Evolutionary conservation across 2,329 filamentous ascomycete species (phyloP), one percentile per base, ranked within the genome.

Genomic region (Eutypa lata): DNA sequence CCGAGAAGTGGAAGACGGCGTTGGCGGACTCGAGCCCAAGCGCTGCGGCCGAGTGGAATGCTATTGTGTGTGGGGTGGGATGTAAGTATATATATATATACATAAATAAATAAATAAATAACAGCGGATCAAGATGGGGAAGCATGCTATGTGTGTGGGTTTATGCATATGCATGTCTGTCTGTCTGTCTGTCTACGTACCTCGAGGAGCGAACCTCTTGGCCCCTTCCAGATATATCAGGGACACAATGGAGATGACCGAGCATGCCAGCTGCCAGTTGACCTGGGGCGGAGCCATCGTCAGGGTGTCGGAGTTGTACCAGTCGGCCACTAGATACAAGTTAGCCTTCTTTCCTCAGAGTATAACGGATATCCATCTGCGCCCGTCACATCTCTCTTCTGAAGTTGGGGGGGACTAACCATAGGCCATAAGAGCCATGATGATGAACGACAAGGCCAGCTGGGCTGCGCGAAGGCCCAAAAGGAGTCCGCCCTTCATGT

Each of bases 241-340:
- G 8, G 82, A 83, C 50, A 83, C 22, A 37, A 85, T 64, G 26
- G 82, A 80, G 61, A 81, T 77, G 43, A 81, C 57, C 2, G 81
- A 76, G 24, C 72, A 73, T 62, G 82, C 80, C 61, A 86, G 69
- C 56, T 86, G 68, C 66, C 84, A 84, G 71, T 77, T 80, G 68
- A 86, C 69, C 56, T 82, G 76, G 3, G 75, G 71, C 0, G 83
- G 83, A n/a, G 82, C 76, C 18, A 74, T 60, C 3, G 75, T 76
- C 57, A 76, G 72, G 62, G 80, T 87, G 61, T 82, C 72, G 54
- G 68, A 71, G 65, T 79, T 75, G 66, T 83, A 85, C 79, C 81
- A 86, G 68, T 85, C 74, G 58, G 79, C 73, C 52, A 86, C 83
- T 86, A 51, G 53, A 33, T 21, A 10, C 22, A n/a, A n/a, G 42